phyloP scores from a whole-genome alignment of 2,329 filamentous ascomycete genomes.

The Xylariaceae sp. region DNA sequence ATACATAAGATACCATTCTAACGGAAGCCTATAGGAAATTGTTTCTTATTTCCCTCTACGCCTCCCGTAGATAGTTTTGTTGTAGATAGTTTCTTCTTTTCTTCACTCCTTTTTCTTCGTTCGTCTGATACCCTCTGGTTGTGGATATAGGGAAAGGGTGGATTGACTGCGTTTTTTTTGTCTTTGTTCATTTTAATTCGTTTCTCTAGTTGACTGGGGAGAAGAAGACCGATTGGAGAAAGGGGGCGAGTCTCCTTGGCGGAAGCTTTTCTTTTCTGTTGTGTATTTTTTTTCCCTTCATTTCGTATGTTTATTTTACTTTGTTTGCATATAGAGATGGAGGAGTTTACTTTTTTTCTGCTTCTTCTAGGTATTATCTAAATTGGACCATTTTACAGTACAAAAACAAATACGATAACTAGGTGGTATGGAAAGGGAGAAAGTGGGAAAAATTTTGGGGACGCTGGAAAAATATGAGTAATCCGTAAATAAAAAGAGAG shows the following conservation, averaged over 20 bases:
- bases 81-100: conserved; percentile 30
- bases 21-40: background rate
- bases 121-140: conserved; percentile 30
- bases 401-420: too few species aligned
- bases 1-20: conserved; percentile 24
- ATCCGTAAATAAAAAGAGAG: too few species aligned
- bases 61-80: conserved; percentile 25
- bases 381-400: too few species aligned
- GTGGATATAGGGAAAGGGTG: conserved; percentile 20
- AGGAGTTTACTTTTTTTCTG: too few species aligned
- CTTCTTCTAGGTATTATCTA: too few species aligned
- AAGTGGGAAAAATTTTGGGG: too few species aligned
- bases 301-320: background rate
- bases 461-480: too few species aligned
- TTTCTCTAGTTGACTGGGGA: background rate
- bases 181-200: background rate
- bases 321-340: background rate
- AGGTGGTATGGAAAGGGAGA: too few species aligned
- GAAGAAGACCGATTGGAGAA: conserved; percentile 4
- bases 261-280: background rate
- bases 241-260: conserved; percentile 12
- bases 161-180: background rate
- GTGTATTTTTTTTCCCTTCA: background rate
- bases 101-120: background rate
- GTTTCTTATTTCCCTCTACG: conserved; percentile 7